These are phyloP conservation scores for Annona cherimola DNA, from an alignment of 164 flowering plant genomes.

Conservation along the genomic window DNA sequence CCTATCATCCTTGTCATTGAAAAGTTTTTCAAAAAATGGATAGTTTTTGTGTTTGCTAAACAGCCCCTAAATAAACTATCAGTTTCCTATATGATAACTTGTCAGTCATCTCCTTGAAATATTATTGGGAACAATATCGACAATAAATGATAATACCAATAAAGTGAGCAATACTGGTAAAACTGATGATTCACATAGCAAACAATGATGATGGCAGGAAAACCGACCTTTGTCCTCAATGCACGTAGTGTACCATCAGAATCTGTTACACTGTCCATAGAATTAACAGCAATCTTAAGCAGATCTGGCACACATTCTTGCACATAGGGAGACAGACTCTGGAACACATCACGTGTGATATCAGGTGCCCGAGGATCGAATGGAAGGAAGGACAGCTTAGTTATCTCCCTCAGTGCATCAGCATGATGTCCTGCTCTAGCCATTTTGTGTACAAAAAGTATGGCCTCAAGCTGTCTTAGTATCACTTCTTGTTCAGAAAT, in stretches of 20 bases:
- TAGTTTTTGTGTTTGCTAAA: too few relatives aligned
- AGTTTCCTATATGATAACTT: too few relatives aligned
- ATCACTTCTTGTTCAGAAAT: conserved; percentile 70
- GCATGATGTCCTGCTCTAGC: conserved; percentile 54
- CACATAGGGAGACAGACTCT: conserved; percentile 67
- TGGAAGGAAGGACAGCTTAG: conserved; percentile 79
- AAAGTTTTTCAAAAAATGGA: not conserved
- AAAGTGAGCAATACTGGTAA: not conserved
- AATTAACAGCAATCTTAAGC: conserved; percentile 68
- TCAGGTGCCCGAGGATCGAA: conserved; percentile 75
- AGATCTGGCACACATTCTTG: conserved; percentile 97
- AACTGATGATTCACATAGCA: too few relatives aligned
- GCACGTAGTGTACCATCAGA: conserved; percentile 90
- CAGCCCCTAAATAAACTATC: too few relatives aligned
- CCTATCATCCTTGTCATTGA: not conserved
- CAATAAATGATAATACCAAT: not conserved
- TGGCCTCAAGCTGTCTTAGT: conserved; percentile 85
- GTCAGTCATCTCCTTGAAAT: not conserved
- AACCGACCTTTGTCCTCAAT: conserved; percentile 72
- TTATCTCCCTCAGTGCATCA: conserved; percentile 83
- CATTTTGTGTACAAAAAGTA: conserved; percentile 59
- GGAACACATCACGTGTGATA: conserved; percentile 36
- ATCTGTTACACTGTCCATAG: conserved; percentile 75
- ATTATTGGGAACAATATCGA: not conserved
- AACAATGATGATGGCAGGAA: not conserved